These are phyloP conservation scores for Populus hybrid DNA, from an alignment of 441 rosid genomes.

Conservation along the genomic window DNA sequence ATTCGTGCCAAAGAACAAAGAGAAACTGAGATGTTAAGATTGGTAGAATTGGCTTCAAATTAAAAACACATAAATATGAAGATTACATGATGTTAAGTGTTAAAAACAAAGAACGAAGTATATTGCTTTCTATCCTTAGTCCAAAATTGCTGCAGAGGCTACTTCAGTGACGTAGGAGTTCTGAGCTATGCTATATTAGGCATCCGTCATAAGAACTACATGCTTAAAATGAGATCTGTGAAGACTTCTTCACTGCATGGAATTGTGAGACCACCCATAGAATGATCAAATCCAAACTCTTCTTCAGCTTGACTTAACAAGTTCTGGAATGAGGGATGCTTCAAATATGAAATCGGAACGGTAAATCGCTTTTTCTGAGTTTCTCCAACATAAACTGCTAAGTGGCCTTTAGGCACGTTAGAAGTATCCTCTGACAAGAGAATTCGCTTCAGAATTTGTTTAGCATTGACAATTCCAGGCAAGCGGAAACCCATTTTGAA, in stretches of 20 bases:
- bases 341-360: slow-evolving; percentile 30
- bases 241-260: not conserved
- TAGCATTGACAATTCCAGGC: not conserved
- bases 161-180: too few species aligned
- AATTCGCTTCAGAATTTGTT: not conserved
- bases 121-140: too few species aligned
- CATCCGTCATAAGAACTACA: not conserved
- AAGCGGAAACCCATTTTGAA: not conserved
- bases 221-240: not conserved
- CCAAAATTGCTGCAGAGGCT: too few species aligned
- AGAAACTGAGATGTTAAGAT: too few species aligned
- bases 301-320: slow-evolving; percentile 17
- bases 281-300: slow-evolving; percentile 1
- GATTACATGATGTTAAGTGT: too few species aligned
- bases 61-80: too few species aligned
- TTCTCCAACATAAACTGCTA: not conserved
- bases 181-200: not conserved
- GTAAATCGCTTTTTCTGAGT: slow-evolving; percentile 12
- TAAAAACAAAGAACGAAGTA: too few species aligned
- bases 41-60: too few species aligned
- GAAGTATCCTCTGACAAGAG: not conserved
- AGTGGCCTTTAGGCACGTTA: not conserved
- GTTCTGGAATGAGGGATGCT: slow-evolving; percentile 25
- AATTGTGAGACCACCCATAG: not conserved
- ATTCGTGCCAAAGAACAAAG: too few species aligned